A percentile compares a stretch with the other conserved stretches of the same genome.
Conservation (phyloP, 2,329 filamentous ascomycete genomes). For the Colletotrichum spaethianum region DNA sequence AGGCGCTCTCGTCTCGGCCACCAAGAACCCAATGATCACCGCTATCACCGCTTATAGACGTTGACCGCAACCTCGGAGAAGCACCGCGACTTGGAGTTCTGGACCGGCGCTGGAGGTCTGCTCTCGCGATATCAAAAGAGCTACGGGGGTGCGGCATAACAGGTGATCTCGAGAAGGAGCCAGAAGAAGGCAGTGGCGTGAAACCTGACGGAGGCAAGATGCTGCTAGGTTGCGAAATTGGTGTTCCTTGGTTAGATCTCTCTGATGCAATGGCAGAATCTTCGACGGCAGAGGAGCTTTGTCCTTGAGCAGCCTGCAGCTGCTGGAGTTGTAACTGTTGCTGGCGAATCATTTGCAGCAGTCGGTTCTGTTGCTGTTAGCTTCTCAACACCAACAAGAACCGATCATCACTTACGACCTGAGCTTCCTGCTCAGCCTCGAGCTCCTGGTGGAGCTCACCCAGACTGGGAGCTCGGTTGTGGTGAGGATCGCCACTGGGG, state of each 20-base stretch:
- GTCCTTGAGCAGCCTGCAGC: conserved; percentile 62
- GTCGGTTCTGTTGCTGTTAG: conserved; percentile 71
- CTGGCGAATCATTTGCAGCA: conserved; percentile 82
- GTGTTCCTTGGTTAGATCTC: conserved; percentile 57
- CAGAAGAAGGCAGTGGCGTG: conserved; percentile 53
- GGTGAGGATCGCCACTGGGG: conserved; percentile 66
- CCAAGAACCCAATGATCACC: conserved; percentile 72
- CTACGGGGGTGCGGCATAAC: conserved; percentile 65
- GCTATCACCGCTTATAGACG: conserved; percentile 71
- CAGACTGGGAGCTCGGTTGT: conserved; percentile 78
- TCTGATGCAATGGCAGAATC: conserved; percentile 64
- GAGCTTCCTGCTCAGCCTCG: conserved; percentile 83
- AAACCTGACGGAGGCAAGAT: conserved; percentile 38
- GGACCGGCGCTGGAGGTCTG: conserved; percentile 69
- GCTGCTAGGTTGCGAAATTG: conserved; percentile 51
- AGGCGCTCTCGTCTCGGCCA: conserved; percentile 81
- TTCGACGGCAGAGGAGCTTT: conserved; percentile 61
- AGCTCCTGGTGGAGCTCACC: conserved; percentile 85
- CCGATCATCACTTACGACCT: conserved; percentile 69
- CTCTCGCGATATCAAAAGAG: conserved; percentile 72
- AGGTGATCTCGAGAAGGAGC: conserved; percentile 67
- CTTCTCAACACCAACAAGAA: neutral
- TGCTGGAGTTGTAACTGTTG: conserved; percentile 80
- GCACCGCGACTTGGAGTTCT: conserved; percentile 71
- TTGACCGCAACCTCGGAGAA: conserved; percentile 69